Evolutionary conservation across 192 early-diverging fungal species (phyloP).

Genomic region (Backusella mclennaniae): DNA sequence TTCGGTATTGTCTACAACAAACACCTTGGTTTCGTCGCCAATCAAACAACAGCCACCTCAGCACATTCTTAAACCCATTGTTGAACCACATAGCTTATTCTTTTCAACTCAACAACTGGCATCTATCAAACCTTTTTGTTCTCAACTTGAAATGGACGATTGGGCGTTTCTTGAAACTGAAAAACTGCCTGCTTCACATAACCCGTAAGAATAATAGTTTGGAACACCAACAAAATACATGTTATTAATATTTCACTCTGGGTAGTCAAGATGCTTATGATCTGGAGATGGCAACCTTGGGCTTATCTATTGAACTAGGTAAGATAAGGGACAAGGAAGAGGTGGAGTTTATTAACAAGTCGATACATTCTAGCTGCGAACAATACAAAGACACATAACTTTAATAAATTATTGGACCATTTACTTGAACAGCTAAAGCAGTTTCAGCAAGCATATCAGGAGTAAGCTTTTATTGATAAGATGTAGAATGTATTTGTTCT

Average conservation of each 20-base stretch:
- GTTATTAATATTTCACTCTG: neutral
- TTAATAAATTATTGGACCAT: constrained; percentile 61
- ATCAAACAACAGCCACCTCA: neutral
- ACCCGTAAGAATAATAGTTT: constrained; percentile 18
- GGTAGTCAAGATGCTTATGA: constrained; percentile 71
- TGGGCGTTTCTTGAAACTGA: constrained; percentile 7
- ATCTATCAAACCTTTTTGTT: constrained; percentile 18
- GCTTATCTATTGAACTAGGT: constrained; percentile 63
- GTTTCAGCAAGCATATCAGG: constrained; percentile 36
- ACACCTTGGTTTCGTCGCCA: neutral
- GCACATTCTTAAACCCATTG: neutral
- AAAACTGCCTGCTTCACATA: constrained; percentile 29
- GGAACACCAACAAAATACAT: neutral
- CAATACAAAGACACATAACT: constrained; percentile 64
- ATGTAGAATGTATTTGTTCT: neutral
- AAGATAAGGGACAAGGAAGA: constrained; percentile 1
- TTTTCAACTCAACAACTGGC: constrained; percentile 18
- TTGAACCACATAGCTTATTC: constrained; percentile 14
- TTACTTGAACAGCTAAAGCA: constrained; percentile 57
- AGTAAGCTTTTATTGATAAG: constrained; percentile 30
- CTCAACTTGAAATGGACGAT: neutral
- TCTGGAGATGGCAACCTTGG: constrained; percentile 65
- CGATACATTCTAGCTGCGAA: constrained; percentile 49
- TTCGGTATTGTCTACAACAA: constrained; percentile 1
- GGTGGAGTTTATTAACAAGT: neutral